These are phyloP conservation scores for Pseudomonodictys pantanalensis DNA, from an alignment of 495 filamentous ascomycete genomes.

Conservation along the genomic window DNA sequence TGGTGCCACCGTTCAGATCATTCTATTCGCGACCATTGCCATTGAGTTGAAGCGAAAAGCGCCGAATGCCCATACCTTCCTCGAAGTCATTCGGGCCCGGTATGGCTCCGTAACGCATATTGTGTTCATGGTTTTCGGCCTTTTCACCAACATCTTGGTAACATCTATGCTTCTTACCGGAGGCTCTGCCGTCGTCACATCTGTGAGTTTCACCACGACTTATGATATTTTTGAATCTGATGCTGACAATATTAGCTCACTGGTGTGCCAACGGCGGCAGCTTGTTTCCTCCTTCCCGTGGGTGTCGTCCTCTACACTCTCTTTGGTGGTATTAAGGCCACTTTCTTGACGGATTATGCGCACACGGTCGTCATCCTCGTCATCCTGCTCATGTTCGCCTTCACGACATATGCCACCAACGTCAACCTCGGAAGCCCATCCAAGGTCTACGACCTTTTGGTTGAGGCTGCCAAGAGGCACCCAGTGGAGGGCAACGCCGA, in stretches of 20 bases:
- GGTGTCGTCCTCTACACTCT: slow-evolving; percentile 70
- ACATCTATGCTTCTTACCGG: slow-evolving; percentile 93
- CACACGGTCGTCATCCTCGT: slow-evolving; percentile 86
- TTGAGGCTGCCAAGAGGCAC: slow-evolving; percentile 64
- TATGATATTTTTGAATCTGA: not conserved
- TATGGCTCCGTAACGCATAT: slow-evolving; percentile 53
- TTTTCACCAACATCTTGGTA: slow-evolving; percentile 54
- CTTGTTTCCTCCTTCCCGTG: slow-evolving; percentile 85
- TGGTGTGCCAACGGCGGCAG: slow-evolving; percentile 81
- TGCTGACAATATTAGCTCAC: slow-evolving; percentile 22
- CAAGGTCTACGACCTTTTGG: slow-evolving; percentile 76
- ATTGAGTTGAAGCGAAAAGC: slow-evolving; percentile 84
- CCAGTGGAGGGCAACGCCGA: slow-evolving; percentile 82
- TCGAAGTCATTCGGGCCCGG: slow-evolving; percentile 54
- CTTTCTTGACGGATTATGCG: slow-evolving; percentile 72
- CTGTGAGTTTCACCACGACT: slow-evolving; percentile 50
- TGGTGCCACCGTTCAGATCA: slow-evolving; percentile 68
- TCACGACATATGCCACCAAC: slow-evolving; percentile 79
- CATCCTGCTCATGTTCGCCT: slow-evolving; percentile 87
- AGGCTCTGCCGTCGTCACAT: slow-evolving; percentile 80
- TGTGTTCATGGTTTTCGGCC: slow-evolving; percentile 51
- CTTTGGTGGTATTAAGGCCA: slow-evolving; percentile 76
- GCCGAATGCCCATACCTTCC: slow-evolving; percentile 56
- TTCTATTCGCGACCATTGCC: slow-evolving; percentile 88
- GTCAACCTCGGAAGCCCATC: slow-evolving; percentile 73